These are phyloP conservation scores for Guillardia theta DNA, from an alignment of 78 protist genomes.

Conservation along the genomic window DNA sequence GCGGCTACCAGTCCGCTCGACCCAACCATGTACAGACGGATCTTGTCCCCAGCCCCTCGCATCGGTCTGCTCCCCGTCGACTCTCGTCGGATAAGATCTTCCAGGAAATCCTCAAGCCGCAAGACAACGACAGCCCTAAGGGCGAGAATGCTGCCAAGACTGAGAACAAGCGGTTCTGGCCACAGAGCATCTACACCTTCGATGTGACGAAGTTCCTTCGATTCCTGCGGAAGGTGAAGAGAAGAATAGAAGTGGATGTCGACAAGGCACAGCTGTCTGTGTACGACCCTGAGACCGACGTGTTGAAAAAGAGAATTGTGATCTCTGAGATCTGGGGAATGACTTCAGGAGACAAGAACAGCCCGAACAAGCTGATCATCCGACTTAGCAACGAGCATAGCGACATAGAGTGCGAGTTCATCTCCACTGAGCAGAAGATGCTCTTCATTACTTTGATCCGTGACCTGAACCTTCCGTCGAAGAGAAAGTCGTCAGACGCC, in stretches of 20 bases:
- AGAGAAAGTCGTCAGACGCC: too few relatives aligned
- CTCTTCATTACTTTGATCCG: background rate
- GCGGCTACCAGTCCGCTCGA: too few relatives aligned
- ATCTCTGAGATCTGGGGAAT: background rate
- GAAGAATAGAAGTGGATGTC: background rate
- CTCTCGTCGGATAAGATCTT: too few relatives aligned
- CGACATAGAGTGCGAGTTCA: background rate
- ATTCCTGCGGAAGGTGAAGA: background rate
- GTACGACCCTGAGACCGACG: background rate
- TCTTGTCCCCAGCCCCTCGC: too few relatives aligned
- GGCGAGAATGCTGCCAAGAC: too few relatives aligned
- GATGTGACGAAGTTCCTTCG: background rate
- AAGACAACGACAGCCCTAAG: too few relatives aligned
- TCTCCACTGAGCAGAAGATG: background rate
- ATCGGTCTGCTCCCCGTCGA: too few relatives aligned
- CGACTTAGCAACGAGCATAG: background rate
- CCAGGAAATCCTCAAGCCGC: too few relatives aligned
- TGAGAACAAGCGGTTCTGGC: too few relatives aligned
- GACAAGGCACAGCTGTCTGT: background rate
- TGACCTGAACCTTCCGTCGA: too few relatives aligned
- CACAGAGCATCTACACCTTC: background rate
- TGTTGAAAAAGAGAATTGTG: background rate
- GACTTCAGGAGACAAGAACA: background rate
- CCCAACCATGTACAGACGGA: too few relatives aligned
- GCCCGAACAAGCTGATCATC: background rate